A percentile compares a stretch with the other conserved stretches of the same genome.
phyloP scores from a whole-genome alignment of 106 monocot species.

The Allium cepa region DNA sequence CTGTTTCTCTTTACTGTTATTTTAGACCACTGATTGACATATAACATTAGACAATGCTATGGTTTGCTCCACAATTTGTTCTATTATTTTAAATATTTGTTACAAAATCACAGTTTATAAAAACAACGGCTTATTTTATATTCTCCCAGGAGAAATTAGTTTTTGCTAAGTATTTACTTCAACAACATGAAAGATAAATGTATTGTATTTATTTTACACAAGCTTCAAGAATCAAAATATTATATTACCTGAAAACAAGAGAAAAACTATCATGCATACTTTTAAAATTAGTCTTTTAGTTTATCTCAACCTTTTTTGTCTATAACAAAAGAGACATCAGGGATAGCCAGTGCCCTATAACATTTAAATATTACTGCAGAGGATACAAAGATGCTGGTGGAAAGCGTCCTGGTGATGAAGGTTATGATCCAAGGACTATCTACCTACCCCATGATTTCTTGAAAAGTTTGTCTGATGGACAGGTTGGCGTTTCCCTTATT shows the following conservation, averaged over 20 bases:
- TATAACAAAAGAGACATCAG: background rate
- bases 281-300: too few species aligned
- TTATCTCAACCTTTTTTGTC: background rate
- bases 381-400: constrained; percentile 69
- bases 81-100: too few species aligned
- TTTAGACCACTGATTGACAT: too few species aligned
- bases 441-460: constrained; percentile 81
- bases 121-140: too few species aligned
- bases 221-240: background rate
- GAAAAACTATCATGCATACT: background rate
- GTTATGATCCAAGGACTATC: constrained; percentile 84
- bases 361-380: constrained; percentile 27
- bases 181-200: background rate
- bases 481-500: constrained; percentile 34
- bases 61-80: too few species aligned
- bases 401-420: constrained; percentile 46
- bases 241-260: background rate
- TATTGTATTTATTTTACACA: background rate
- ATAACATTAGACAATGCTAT: too few species aligned
- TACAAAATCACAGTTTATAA: too few species aligned
- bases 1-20: too few species aligned
- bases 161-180: too few species aligned
- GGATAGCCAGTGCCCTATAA: background rate
- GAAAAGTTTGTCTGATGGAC: constrained; percentile 75
- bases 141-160: too few species aligned